Percentiles rank a stretch among this genome's conserved stretches.
These are phyloP conservation scores for Rhizodiscina lignyota DNA, from an alignment of 495 filamentous ascomycete genomes.

Conservation along the genomic window DNA sequence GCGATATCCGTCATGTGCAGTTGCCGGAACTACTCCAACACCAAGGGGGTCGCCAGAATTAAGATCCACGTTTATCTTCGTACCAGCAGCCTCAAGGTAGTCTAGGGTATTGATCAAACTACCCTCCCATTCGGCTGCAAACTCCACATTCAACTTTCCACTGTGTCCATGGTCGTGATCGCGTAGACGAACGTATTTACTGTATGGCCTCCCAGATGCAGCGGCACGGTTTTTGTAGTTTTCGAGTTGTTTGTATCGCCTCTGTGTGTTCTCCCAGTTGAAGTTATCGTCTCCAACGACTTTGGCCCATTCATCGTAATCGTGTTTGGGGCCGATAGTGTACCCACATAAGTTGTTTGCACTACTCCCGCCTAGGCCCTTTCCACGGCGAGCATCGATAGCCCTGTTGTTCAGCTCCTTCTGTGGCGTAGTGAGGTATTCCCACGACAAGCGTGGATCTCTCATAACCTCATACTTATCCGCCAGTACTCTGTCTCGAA, in stretches of 20 bases:
- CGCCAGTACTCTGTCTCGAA: constrained; percentile 28
- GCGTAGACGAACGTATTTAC: constrained; percentile 18
- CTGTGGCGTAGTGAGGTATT: constrained; percentile 42
- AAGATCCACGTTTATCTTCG: constrained; percentile 33
- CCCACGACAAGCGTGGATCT: constrained; percentile 36
- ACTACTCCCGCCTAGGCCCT: constrained; percentile 41
- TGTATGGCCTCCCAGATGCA: constrained; percentile 21
- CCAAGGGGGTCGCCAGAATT: constrained; percentile 47
- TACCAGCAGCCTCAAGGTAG: constrained; percentile 29
- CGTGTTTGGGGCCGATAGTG: constrained; percentile 34
- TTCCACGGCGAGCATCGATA: constrained; percentile 40
- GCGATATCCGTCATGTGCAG: constrained; percentile 29
- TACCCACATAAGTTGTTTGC: constrained; percentile 50
- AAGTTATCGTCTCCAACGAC: constrained; percentile 28
- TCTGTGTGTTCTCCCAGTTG: constrained; percentile 30
- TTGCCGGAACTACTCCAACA: constrained; percentile 31
- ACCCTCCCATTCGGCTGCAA: constrained; percentile 30
- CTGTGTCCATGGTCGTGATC: constrained; percentile 29
- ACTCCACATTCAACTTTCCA: constrained; percentile 32
- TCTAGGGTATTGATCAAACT: constrained; percentile 30
- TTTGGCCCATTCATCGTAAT: constrained; percentile 41
- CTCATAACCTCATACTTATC: constrained; percentile 31
- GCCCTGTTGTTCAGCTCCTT: constrained; percentile 32
- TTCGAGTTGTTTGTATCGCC: constrained; percentile 36
- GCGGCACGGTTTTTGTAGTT: constrained; percentile 25